phyloP scores from a whole-genome alignment of 305 asterid species.

The Andrographis paniculata region DNA sequence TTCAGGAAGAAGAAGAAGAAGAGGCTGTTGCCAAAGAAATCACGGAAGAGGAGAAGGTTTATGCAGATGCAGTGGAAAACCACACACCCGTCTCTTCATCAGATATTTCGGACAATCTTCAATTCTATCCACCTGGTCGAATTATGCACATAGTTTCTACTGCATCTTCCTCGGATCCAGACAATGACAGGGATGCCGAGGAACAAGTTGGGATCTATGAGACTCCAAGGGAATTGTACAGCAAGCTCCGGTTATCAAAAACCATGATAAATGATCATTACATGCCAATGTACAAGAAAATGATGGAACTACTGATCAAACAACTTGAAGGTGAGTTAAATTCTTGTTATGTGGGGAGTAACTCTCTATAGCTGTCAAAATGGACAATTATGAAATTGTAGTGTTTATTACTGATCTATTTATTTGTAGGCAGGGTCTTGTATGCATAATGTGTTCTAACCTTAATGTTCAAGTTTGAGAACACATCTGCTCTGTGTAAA shows the following conservation, averaged over 20 bases:
- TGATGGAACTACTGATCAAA: slow-evolving; percentile 76
- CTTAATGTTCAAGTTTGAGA: too few relatives aligned
- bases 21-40: slow-evolving; percentile 58
- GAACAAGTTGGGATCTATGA: slow-evolving; percentile 61
- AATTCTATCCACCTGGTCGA: slow-evolving; percentile 74
- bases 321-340: slow-evolving; percentile 64
- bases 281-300: slow-evolving; percentile 91
- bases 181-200: slow-evolving; percentile 20
- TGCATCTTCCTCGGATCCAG: slow-evolving; percentile 26
- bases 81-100: slow-evolving; percentile 42
- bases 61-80: slow-evolving; percentile 50
- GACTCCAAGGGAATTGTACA: slow-evolving; percentile 71
- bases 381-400: slow-evolving; percentile 13
- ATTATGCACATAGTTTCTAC: slow-evolving; percentile 76
- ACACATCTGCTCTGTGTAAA: too few relatives aligned
- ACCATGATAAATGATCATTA: slow-evolving; percentile 93
- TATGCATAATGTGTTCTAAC: too few relatives aligned
- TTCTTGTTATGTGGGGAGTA: slow-evolving; percentile 18
- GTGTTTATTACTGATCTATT: too few relatives aligned
- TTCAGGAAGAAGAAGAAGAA: slow-evolving; percentile 45
- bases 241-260: slow-evolving; percentile 70
- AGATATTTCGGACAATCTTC: slow-evolving; percentile 56
- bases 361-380: background rate
- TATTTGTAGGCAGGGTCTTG: too few relatives aligned
- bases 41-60: slow-evolving; percentile 60